These are phyloP conservation scores for Plasmodium fragile DNA, from an alignment of 169 alveolate species.

Conservation along the genomic window DNA sequence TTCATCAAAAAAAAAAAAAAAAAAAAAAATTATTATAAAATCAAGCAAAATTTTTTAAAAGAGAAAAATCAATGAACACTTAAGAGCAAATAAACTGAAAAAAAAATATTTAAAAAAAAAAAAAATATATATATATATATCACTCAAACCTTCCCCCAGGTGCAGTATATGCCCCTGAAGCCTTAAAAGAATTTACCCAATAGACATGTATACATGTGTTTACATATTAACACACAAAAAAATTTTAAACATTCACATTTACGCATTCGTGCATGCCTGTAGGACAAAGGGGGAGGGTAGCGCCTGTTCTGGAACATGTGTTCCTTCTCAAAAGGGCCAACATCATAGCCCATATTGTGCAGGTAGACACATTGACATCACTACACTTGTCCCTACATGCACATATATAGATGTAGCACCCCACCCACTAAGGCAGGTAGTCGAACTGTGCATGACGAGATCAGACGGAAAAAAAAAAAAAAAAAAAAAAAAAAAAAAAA, in stretches of 20 bases:
- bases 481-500: neutral
- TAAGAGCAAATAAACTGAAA: neutral
- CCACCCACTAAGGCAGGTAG: neutral
- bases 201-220: neutral
- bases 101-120: neutral
- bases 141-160: neutral
- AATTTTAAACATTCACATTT: neutral
- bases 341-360: neutral
- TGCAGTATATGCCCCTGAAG: neutral
- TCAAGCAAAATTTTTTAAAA: conserved; percentile 4
- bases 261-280: neutral
- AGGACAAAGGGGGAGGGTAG: neutral
- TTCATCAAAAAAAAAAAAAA: neutral
- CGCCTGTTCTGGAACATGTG: neutral
- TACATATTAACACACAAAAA: neutral
- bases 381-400: neutral
- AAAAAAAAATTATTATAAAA: neutral
- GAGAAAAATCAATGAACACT: conserved; percentile 17
- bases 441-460: neutral
- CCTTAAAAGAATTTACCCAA: neutral
- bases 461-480: neutral
- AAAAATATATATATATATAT: neutral
- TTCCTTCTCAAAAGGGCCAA: neutral
- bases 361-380: neutral
- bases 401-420: neutral